These are phyloP conservation scores for Hypoxylon sp. DNA, from an alignment of 2,329 filamentous ascomycete species.

Conservation along the genomic window DNA sequence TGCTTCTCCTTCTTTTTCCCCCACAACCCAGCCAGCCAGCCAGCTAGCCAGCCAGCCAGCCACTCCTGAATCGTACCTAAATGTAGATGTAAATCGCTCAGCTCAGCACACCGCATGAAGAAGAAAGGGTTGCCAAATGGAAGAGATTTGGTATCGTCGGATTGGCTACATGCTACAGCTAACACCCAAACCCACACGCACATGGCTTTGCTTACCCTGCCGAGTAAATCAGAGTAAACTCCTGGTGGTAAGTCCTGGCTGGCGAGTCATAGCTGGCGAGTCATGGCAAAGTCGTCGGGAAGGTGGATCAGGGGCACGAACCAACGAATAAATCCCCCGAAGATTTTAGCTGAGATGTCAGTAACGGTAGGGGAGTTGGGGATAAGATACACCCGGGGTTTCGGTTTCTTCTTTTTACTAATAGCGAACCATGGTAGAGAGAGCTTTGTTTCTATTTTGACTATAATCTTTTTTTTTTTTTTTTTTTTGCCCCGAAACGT, in stretches of 20 bases:
- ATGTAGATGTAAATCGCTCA: constrained; percentile 5
- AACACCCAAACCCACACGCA: constrained; percentile 1
- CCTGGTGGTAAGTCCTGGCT: not conserved
- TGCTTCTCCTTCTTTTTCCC: constrained; percentile 4
- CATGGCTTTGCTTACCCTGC: constrained; percentile 19
- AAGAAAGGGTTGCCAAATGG: too few relatives aligned
- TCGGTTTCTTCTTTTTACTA: not conserved
- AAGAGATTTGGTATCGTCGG: not conserved
- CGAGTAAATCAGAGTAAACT: constrained; percentile 1
- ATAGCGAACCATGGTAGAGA: not conserved
- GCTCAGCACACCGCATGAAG: constrained; percentile 15
- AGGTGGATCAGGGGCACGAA: constrained; percentile 1
- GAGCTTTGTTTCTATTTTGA: constrained; percentile 5
- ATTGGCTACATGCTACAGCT: not conserved
- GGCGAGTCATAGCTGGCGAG: too few relatives aligned
- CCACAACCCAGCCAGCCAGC: too few relatives aligned
- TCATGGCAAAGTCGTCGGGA: not conserved
- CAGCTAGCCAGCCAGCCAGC: too few relatives aligned
- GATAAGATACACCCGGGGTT: constrained; percentile 2
- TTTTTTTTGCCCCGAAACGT: not conserved
- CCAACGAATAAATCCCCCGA: not conserved
- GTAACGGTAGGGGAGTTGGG: not conserved
- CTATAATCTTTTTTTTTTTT: too few relatives aligned
- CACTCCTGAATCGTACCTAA: not conserved
- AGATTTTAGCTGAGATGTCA: too few relatives aligned